phyloP scores from a whole-genome alignment of 768 basidiomycete genomes.

The Butyriboletus loyo region DNA sequence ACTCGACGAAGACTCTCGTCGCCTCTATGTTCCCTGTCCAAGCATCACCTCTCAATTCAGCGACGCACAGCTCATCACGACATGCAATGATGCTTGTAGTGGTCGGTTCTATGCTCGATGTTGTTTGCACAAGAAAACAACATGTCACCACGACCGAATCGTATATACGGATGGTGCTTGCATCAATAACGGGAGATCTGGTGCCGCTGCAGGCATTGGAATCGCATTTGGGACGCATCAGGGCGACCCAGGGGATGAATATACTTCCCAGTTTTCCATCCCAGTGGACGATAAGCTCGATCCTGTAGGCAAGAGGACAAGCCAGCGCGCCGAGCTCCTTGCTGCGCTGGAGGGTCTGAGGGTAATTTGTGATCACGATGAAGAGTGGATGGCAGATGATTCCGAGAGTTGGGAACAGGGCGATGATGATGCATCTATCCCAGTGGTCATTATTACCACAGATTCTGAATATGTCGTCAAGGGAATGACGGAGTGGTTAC shows the following conservation, averaged over 20 bases:
- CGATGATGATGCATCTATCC: neutral
- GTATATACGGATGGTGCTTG: neutral
- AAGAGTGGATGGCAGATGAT: neutral
- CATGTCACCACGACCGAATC: neutral
- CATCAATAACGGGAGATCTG: neutral
- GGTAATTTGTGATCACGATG: conserved; percentile 27
- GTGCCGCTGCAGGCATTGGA: neutral
- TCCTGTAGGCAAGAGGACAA: neutral
- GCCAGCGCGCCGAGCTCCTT: neutral
- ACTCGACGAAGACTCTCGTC: neutral
- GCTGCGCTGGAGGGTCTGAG: conserved; percentile 12
- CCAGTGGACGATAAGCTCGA: neutral
- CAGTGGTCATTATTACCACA: neutral
- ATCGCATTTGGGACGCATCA: neutral
- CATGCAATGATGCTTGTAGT: neutral
- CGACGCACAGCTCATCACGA: neutral
- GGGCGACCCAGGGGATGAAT: neutral
- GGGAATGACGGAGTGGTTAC: conserved; percentile 7
- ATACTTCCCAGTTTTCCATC: neutral
- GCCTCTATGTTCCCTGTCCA: neutral
- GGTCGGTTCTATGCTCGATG: neutral
- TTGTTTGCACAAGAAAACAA: neutral
- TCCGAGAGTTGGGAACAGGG: neutral
- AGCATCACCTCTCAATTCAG: neutral
- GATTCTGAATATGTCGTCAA: conserved; percentile 10